Evolutionary conservation across 441 rosid genomes (phyloP).

Genomic region (Pelargonium myrrhifolium): DNA sequence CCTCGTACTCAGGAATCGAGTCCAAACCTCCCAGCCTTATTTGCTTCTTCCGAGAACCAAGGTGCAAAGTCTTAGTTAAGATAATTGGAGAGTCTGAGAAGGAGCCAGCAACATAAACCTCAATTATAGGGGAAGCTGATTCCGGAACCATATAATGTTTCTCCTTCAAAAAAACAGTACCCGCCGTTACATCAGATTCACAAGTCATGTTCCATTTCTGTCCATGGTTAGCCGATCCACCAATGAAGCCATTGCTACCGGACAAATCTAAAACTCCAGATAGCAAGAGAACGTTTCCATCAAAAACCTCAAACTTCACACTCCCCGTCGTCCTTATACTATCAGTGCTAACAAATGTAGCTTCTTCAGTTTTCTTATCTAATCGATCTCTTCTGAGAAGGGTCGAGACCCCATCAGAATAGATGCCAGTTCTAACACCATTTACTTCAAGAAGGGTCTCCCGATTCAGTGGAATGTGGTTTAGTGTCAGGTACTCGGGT

Average conservation of each 20-base stretch:
- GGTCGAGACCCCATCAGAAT: conserved; percentile 42
- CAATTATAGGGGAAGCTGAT: conserved; percentile 30
- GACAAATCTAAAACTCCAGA: conserved; percentile 41
- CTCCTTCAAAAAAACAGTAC: not conserved
- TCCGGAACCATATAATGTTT: not conserved
- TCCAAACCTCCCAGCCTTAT: conserved; percentile 31
- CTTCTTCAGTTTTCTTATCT: conserved; percentile 54
- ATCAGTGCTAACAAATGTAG: conserved; percentile 57
- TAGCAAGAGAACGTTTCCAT: conserved; percentile 39
- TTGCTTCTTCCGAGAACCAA: conserved; percentile 42
- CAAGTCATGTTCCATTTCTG: conserved; percentile 2
- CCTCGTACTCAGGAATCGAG: conserved; percentile 51
- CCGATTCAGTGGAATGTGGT: conserved; percentile 46
- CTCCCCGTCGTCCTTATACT: conserved; percentile 45
- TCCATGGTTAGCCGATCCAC: not conserved
- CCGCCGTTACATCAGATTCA: not conserved
- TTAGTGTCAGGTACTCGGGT: conserved; percentile 40
- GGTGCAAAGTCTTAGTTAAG: conserved; percentile 47
- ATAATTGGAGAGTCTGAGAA: conserved; percentile 53
- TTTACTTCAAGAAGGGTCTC: conserved; percentile 51
- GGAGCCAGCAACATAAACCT: conserved; percentile 62
- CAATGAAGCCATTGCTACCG: not conserved
- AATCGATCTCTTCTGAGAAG: conserved; percentile 50
- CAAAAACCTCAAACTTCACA: conserved; percentile 52
- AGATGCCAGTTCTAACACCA: conserved; percentile 40